A percentile compares a stretch with the other conserved stretches of the same genome.
Conservation (phyloP, 176 grass and related monocot genomes). For the Tillandsia leiboldiana region DNA sequence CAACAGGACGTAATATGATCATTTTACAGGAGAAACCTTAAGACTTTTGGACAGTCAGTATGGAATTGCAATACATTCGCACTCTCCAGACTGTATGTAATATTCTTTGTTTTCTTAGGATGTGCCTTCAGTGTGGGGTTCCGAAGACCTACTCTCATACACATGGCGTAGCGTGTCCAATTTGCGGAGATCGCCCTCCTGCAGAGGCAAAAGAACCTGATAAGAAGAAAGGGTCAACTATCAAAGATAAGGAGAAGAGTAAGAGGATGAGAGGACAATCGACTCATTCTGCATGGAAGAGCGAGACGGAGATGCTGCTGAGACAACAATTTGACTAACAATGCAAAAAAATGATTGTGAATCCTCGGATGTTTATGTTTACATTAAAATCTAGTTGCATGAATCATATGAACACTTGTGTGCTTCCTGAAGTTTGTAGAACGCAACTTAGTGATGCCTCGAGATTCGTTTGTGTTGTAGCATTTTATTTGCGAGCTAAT, state of each 20-base stretch:
- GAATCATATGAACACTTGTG: too few species aligned
- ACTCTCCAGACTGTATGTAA: not conserved
- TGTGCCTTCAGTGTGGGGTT: conserved; percentile 84
- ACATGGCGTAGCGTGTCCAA: conserved; percentile 63
- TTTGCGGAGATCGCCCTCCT: conserved; percentile 52
- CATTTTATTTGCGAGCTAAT: not conserved
- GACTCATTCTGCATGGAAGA: conserved; percentile 81
- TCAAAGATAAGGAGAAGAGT: conserved; percentile 92
- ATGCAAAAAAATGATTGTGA: too few species aligned
- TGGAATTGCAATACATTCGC: not conserved
- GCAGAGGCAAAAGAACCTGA: conserved; percentile 39
- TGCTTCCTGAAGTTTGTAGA: too few species aligned
- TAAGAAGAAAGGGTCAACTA: conserved; percentile 56
- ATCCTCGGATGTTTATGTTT: not conserved
- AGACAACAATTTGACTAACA: conserved; percentile 75
- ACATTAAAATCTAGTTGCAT: too few species aligned
- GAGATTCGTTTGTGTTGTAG: not conserved
- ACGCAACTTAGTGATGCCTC: too few species aligned
- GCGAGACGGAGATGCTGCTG: conserved; percentile 85
- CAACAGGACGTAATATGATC: too few species aligned
- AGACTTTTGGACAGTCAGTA: too few species aligned
- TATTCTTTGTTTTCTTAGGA: conserved; percentile 21
- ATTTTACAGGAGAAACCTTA: not conserved
- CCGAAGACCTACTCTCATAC: conserved; percentile 81
- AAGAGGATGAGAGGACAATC: conserved; percentile 95